phyloP scores from a whole-genome alignment of 768 basidiomycete species.

The Russula olivacea region DNA sequence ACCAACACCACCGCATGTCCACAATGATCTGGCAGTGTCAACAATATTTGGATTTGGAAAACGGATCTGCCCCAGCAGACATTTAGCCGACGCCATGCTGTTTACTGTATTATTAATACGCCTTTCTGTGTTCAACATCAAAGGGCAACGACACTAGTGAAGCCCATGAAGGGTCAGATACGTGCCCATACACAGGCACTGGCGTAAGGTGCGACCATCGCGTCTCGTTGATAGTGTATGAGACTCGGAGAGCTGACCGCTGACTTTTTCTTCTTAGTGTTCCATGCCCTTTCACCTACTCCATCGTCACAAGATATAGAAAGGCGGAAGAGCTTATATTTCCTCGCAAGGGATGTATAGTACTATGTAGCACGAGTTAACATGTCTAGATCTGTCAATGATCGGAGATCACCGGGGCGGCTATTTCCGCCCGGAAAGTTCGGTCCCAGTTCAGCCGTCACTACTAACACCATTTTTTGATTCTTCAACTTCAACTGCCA shows the following conservation, averaged over 20 bases:
- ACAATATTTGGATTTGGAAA: constrained; percentile 1
- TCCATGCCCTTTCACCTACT: not conserved
- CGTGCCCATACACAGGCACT: not conserved
- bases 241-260: not conserved
- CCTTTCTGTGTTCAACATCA: not conserved
- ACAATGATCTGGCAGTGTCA: not conserved
- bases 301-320: constrained; percentile 2
- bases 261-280: not conserved
- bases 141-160: not conserved
- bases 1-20: no score
- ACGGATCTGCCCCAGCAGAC: not conserved
- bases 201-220: not conserved
- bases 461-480: no score
- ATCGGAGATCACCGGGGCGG: no score
- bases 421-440: no score
- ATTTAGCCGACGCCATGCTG: not conserved
- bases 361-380: no score
- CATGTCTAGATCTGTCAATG: no score
- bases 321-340: not conserved
- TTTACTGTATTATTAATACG: constrained; percentile 10
- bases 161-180: no score
- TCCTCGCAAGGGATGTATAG: not conserved
- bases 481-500: no score
- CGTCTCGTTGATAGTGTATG: not conserved
- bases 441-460: no score